Base-by-base conservation (phyloP, 345 rosid species). In the Ricinus communis region DNA sequence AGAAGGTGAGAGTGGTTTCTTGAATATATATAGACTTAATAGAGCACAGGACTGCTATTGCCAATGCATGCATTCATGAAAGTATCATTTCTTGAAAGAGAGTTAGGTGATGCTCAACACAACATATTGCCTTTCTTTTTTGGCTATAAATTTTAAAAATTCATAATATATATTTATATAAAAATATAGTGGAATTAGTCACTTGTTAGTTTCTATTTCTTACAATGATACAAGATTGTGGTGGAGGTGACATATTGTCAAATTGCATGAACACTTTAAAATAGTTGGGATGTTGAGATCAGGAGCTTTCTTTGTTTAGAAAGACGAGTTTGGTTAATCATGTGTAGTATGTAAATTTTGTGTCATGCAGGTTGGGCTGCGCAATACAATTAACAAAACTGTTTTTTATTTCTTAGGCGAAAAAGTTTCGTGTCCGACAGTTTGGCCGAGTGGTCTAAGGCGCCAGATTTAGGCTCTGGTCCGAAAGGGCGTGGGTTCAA, bases 391-490 rank as follows among this genome's bases (percentile, higher is more conserved):
- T n/a, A n/a, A n/a, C n/a, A n/a, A n/a, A n/a, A n/a, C n/a, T n/a
- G n/a, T n/a, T n/a, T n/a, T n/a, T n/a, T n/a, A n/a, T n/a, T n/a
- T n/a, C n/a, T n/a, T n/a, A n/a, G n/a, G n/a, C n/a, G n/a, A n/a
- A n/a, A n/a, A n/a, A n/a, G n/a, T n/a, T n/a, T n/a, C n/a, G n/a
- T n/a, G n/a, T n/a, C n/a, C n/a, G 89, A 90, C 89, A 92, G 96
- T 94, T 94, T 91, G 93, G 97, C 97, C 96, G 97, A 95, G 97
- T 89, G 99, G 96, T 91, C 97, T 88, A 87, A 94, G 98, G 96
- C 96, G 97, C 95, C 96, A 91, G 96, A 92, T 89, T 92, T 89
- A 95, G 99, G 97, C 96, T 90, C 96, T 90, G 93, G 96, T 90
- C 97, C 94, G 97, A 79, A 90, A 91, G 96, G 98, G 97, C 93